Percentiles rank a stretch among this genome's conserved stretches.
Conservation (phyloP, 208 protist species). For the Crithidia mellificae region DNA sequence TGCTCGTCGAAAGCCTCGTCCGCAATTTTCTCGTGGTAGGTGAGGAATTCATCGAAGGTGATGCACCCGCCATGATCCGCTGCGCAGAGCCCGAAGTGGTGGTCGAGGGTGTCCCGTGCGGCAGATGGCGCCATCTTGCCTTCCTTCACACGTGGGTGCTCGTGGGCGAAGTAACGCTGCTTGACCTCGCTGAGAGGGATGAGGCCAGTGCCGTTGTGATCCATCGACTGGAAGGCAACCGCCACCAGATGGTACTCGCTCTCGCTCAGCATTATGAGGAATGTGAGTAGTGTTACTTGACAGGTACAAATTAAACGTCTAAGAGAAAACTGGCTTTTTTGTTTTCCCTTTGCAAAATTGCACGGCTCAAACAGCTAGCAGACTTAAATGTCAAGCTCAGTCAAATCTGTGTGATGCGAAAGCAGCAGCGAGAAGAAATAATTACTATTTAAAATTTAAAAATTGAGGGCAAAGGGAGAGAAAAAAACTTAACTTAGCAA, state of each 20-base stretch:
- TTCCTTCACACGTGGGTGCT: slow-evolving; percentile 77
- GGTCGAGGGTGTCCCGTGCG: slow-evolving; percentile 57
- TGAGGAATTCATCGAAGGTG: slow-evolving; percentile 79
- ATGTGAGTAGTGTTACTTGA: not conserved
- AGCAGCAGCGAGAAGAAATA: no score
- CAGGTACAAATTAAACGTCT: no score
- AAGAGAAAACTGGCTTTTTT: no score
- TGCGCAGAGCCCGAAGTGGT: slow-evolving; percentile 62
- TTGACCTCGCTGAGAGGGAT: slow-evolving; percentile 54
- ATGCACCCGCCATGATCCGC: slow-evolving; percentile 54
- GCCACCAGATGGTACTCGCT: slow-evolving; percentile 37
- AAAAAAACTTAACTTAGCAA: no score
- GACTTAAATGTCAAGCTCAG: no score
- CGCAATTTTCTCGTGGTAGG: slow-evolving; percentile 79
- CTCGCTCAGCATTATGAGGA: slow-evolving; percentile 26
- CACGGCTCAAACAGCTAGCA: no score
- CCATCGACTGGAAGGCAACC: slow-evolving; percentile 65
- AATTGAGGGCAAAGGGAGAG: no score
- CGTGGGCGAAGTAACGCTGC: slow-evolving; percentile 58
- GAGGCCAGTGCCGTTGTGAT: slow-evolving; percentile 40
- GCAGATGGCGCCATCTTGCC: slow-evolving; percentile 69
- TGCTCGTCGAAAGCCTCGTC: slow-evolving; percentile 65
- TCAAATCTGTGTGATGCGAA: no score
- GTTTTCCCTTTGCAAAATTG: no score
- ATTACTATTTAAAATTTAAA: no score